Evolutionary conservation across 164 flowering plant species (phyloP).

Genomic region (Taxillus chinensis): DNA sequence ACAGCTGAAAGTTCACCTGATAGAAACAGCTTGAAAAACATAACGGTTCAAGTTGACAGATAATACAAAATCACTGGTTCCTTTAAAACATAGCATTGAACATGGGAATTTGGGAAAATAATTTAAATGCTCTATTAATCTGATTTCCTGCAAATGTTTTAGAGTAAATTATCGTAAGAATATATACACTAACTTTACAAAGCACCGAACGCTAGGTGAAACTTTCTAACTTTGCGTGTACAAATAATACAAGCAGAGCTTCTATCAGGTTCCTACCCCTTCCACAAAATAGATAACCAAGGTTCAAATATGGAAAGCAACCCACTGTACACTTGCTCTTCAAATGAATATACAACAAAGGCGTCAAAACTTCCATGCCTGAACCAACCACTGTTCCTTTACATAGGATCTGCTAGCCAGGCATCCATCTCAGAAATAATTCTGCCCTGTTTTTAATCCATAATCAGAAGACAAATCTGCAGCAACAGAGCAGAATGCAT

Average conservation of each 20-base stretch:
- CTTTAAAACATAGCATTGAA: not conserved
- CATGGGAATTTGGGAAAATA: not conserved
- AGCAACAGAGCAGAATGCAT: conserved; percentile 14
- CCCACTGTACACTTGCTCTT: conserved; percentile 53
- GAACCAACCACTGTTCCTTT: conserved; percentile 3
- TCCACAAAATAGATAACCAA: conserved; percentile 5
- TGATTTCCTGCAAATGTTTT: conserved; percentile 10
- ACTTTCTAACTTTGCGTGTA: conserved; percentile 25
- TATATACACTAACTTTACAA: conserved; percentile 42
- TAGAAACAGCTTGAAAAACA: no score
- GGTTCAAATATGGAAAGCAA: conserved; percentile 8
- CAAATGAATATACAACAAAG: conserved; percentile 47
- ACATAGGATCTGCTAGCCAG: conserved; percentile 9
- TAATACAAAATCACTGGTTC: no score
- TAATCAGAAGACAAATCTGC: not conserved
- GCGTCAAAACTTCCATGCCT: conserved; percentile 27
- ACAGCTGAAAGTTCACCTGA: no score
- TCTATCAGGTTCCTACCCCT: conserved; percentile 7
- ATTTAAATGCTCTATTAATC: conserved; percentile 4
- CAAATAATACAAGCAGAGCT: conserved; percentile 28
- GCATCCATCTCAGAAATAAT: conserved; percentile 7
- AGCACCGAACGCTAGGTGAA: conserved; percentile 23
- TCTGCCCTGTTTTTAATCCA: not conserved
- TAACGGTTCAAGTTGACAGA: no score
- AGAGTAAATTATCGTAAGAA: conserved; percentile 1